These are phyloP conservation scores for Azolla pinnata DNA, from an alignment of 75 land plant genomes.

Conservation along the genomic window DNA sequence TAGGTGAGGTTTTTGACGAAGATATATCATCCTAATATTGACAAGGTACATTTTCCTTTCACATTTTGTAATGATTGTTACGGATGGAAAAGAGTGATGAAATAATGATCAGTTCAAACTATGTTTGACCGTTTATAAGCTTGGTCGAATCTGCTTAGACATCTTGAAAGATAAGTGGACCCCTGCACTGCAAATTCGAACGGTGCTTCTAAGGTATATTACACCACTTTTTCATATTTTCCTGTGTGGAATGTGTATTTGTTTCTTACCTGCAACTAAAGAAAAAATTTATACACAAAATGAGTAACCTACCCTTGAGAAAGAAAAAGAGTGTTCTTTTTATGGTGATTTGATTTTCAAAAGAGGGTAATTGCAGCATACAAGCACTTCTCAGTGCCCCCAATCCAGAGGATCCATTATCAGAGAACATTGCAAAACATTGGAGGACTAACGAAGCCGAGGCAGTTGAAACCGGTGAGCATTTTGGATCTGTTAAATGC, in stretches of 20 bases:
- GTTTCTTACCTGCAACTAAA: neutral
- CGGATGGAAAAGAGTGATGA: too few relatives aligned
- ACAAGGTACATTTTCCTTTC: too few relatives aligned
- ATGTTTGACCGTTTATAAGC: slow-evolving; percentile 26
- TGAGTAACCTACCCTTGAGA: too few relatives aligned
- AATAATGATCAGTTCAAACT: neutral
- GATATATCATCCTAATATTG: slow-evolving; percentile 95
- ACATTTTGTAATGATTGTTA: neutral
- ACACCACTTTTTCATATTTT: slow-evolving; percentile 2
- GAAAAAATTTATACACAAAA: too few relatives aligned
- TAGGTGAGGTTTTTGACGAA: slow-evolving; percentile 92
- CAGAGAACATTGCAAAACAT: slow-evolving; percentile 92
- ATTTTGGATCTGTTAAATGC: too few relatives aligned
- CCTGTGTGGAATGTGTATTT: neutral
- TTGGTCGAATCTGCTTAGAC: slow-evolving; percentile 92
- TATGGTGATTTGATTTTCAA: too few relatives aligned
- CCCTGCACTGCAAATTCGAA: slow-evolving; percentile 91
- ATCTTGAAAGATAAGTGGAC: slow-evolving; percentile 96
- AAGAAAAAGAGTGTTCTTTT: too few relatives aligned
- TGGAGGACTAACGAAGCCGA: slow-evolving; percentile 89
- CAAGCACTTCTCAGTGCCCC: slow-evolving; percentile 95
- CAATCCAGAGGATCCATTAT: slow-evolving; percentile 91
- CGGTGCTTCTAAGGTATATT: slow-evolving; percentile 71
- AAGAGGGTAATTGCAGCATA: too few relatives aligned
- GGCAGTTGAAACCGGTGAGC: slow-evolving; percentile 81